Base-by-base conservation (phyloP, 257 asterid species). In the Nicotiana undulata region DNA sequence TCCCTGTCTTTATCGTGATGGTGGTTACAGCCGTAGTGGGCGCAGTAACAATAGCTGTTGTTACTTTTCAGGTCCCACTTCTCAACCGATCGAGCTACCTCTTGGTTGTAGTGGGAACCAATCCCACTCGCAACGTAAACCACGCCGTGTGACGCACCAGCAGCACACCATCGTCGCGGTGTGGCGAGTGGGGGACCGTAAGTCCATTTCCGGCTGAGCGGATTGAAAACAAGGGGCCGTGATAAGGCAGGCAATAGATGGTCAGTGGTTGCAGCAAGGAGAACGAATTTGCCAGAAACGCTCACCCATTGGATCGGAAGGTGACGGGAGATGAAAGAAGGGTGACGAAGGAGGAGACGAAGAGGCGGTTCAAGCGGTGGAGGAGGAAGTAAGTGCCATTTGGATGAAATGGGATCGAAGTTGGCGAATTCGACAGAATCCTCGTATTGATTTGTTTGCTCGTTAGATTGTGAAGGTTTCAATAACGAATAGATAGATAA, bases 121-220 rank as follows among this genome's bases (percentile, higher is more conserved):
- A 93, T 85, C 60, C 98, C 98, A 81, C 98, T 95, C 1, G 97
- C 95, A 0, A 92, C 91, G 82, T 85, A 92, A 6, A 95, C 88
- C 2, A 83, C 79, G 2, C 86, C 87, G 2, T 80, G 46, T 0
- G 83, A 79, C 0, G 85, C 82, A 10, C 98, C 98, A 2, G 94
- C 88, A 4, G 87, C 95, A 86, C 98, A 95, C 98, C 98, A 95
- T 2, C 98, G 91, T 4, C 98, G 89, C 3, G 98, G 97, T 20
- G 85, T 28, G 29, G 80, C 28, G 15, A 94, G 81, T 4, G 79
- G 87, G 1, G 97, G 98, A 0, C 97, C 98, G n/a, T 31, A 79
- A 7, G 60, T n/a, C 98, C 98, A 94, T 0, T 80, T 74, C 1
- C 61, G 2, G 0, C 86, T 67, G 12, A 51, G 1, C 2, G 98